Percentiles rank a stretch among this genome's conserved stretches.
These are phyloP conservation scores for Globisporangium ultimum DNA, from an alignment of 352 stramenopile species.

Conservation along the genomic window DNA sequence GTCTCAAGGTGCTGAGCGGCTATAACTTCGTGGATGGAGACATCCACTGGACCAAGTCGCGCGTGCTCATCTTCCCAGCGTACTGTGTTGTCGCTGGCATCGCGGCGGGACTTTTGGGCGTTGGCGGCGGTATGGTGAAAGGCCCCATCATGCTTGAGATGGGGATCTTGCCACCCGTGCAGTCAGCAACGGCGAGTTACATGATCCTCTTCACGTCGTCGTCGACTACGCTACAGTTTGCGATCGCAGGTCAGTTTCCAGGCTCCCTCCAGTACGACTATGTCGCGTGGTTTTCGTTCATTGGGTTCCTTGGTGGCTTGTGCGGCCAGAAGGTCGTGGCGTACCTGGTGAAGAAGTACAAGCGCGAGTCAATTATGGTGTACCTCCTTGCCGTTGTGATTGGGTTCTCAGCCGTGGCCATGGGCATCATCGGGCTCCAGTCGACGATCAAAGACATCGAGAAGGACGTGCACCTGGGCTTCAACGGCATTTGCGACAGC, in stretches of 20 bases:
- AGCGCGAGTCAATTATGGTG: slow-evolving; percentile 83
- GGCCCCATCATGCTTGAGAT: slow-evolving; percentile 97
- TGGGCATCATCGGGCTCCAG: slow-evolving; percentile 63
- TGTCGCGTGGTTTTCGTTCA: slow-evolving; percentile 84
- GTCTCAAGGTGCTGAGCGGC: slow-evolving; percentile 58
- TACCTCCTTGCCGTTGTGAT: slow-evolving; percentile 73
- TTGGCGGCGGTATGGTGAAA: slow-evolving; percentile 97
- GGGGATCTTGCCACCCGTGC: slow-evolving; percentile 87
- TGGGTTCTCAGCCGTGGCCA: slow-evolving; percentile 61
- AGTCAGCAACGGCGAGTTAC: slow-evolving; percentile 91
- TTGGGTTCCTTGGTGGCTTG: slow-evolving; percentile 85
- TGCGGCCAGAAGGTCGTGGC: slow-evolving; percentile 81
- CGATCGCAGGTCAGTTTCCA: slow-evolving; percentile 77
- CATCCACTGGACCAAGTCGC: slow-evolving; percentile 90
- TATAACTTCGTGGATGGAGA: slow-evolving; percentile 90
- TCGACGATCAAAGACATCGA: slow-evolving; percentile 56
- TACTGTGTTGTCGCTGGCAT: slow-evolving; percentile 94
- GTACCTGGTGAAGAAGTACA: slow-evolving; percentile 90
- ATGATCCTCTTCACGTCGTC: slow-evolving; percentile 91
- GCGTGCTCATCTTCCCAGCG: slow-evolving; percentile 90
- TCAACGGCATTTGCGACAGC: slow-evolving; percentile 61
- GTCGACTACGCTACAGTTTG: slow-evolving; percentile 91
- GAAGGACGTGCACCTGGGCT: slow-evolving; percentile 58
- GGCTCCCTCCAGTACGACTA: slow-evolving; percentile 89
- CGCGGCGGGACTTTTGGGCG: slow-evolving; percentile 93